Evolutionary conservation across 192 early-diverging fungal genomes (phyloP).

Genomic region (Rhizophagus sp.): DNA sequence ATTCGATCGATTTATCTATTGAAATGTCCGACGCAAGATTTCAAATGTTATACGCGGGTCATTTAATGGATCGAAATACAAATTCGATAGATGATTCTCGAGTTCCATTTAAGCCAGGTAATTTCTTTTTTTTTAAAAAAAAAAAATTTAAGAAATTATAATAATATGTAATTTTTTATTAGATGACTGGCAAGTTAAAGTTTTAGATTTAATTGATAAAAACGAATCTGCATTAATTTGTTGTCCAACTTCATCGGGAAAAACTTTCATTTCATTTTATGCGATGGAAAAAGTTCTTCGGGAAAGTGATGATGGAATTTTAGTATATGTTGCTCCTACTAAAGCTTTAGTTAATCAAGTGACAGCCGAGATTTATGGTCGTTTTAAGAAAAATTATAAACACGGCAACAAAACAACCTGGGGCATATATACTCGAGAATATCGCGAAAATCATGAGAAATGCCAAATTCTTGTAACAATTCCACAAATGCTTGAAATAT

Average conservation of each 20-base stretch:
- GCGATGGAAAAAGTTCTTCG: constrained; percentile 50
- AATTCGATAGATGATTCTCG: constrained; percentile 33
- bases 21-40: constrained; percentile 30
- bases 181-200: constrained; percentile 41
- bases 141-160: background rate
- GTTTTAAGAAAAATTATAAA: constrained; percentile 42
- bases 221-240: constrained; percentile 44
- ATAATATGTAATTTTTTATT: background rate
- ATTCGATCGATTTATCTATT: constrained; percentile 10
- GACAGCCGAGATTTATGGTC: constrained; percentile 45
- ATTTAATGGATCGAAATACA: constrained; percentile 39
- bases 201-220: constrained; percentile 42
- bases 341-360: constrained; percentile 52
- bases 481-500: constrained; percentile 40
- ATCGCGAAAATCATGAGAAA: constrained; percentile 28
- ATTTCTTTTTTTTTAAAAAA: background rate
- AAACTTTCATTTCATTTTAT: constrained; percentile 52
- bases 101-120: constrained; percentile 41
- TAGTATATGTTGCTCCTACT: constrained; percentile 49
- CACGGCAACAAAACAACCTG: constrained; percentile 30
- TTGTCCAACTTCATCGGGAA: constrained; percentile 47
- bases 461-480: constrained; percentile 49
- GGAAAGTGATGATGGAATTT: constrained; percentile 34
- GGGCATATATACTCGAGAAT: constrained; percentile 45
- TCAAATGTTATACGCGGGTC: constrained; percentile 37